Evolutionary conservation across 2,329 filamentous ascomycete genomes (phyloP).

Genomic region (Exophiala alcalophila): DNA sequence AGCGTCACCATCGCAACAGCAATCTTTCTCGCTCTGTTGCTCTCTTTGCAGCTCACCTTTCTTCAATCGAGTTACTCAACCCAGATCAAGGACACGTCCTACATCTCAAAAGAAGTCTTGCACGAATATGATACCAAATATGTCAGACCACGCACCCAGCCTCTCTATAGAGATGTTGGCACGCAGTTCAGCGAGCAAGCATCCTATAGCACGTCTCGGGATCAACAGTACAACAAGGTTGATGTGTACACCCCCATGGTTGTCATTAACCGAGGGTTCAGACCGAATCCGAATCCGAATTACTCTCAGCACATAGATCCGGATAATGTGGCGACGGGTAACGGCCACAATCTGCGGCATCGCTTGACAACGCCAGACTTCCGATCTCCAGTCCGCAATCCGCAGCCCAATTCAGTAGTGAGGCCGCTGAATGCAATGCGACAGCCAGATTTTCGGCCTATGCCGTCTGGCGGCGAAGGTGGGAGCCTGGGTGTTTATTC

Average conservation of each 20-base stretch:
- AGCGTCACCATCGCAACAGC: constrained; percentile 84
- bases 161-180: constrained; percentile 71
- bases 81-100: constrained; percentile 76
- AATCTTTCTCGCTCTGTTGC: constrained; percentile 68
- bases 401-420: constrained; percentile 48
- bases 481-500: constrained; percentile 77
- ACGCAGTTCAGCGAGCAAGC: constrained; percentile 65
- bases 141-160: constrained; percentile 85
- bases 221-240: constrained; percentile 52
- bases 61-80: constrained; percentile 73
- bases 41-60: constrained; percentile 74
- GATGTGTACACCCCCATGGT: constrained; percentile 62
- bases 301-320: constrained; percentile 70
- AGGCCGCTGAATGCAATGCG: constrained; percentile 48
- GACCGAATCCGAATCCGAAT: constrained; percentile 77
- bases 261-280: constrained; percentile 71
- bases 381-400: constrained; percentile 44
- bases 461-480: constrained; percentile 55
- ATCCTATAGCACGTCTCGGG: constrained; percentile 38
- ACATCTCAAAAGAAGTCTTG: constrained; percentile 88
- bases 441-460: constrained; percentile 53
- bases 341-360: constrained; percentile 40
- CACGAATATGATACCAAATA: constrained; percentile 96
- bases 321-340: constrained; percentile 50
- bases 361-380: constrained; percentile 45